Evolutionary conservation across 2,329 filamentous ascomycete species (phyloP).

Genomic region (Boeremia lycopersici): DNA sequence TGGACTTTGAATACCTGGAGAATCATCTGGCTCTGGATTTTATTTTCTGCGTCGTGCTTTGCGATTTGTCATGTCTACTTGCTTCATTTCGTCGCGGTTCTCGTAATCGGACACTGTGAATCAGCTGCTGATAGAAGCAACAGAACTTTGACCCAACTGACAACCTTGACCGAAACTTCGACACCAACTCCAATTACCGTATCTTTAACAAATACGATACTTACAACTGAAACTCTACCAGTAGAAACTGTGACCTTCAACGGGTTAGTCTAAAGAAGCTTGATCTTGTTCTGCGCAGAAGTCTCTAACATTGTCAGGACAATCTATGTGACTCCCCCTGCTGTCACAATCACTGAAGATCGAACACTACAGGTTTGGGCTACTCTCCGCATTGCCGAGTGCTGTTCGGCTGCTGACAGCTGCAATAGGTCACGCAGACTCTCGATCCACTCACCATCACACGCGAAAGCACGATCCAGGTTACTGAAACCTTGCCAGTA

Average conservation of each 20-base stretch:
- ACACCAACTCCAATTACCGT: not conserved
- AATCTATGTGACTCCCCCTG: not conserved
- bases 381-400: not conserved
- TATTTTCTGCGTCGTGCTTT: not conserved
- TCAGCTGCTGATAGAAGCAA: conserved; percentile 1
- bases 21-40: not conserved
- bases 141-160: conserved; percentile 5
- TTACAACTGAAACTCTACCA: conserved; percentile 2
- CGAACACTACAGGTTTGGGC: not conserved
- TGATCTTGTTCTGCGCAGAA: no score
- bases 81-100: not conserved
- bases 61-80: not conserved
- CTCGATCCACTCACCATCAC: not conserved
- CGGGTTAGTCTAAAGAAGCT: not conserved
- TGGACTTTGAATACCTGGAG: not conserved
- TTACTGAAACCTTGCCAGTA: not conserved
- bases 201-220: not conserved
- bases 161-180: not conserved
- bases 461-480: not conserved
- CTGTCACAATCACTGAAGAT: not conserved
- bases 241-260: conserved; percentile 4
- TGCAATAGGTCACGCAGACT: not conserved
- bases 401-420: not conserved
- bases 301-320: not conserved
- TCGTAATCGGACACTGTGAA: not conserved